Evolutionary conservation across 148 eudicot genomes (phyloP).

Genomic region (Camellia sinensis): DNA sequence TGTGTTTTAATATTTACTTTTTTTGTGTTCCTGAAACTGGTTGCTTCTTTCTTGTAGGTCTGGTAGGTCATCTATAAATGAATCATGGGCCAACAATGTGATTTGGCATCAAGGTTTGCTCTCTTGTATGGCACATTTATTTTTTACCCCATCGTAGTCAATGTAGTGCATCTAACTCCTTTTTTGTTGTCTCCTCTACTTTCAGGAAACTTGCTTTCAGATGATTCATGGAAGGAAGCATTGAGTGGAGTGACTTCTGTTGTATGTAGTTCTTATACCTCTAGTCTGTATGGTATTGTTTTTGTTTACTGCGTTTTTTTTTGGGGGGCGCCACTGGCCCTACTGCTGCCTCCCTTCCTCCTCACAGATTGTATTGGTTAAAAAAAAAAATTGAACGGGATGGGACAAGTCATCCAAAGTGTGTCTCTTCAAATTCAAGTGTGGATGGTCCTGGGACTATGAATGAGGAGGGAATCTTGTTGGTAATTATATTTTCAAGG

Average conservation of each 20-base stretch:
- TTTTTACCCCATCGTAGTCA: background rate
- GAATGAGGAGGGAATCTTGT: background rate
- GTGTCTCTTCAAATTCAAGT: background rate
- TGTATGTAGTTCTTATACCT: conserved; percentile 38
- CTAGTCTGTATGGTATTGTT: background rate
- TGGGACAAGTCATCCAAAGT: background rate
- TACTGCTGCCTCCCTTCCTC: no score
- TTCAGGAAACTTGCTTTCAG: conserved; percentile 70
- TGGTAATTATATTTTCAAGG: background rate
- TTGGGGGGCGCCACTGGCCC: no score
- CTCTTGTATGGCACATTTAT: background rate
- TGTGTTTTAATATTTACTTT: background rate
- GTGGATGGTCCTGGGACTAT: background rate
- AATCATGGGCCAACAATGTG: conserved; percentile 67
- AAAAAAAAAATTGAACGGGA: background rate
- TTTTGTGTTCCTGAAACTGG: background rate
- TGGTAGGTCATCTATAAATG: conserved; percentile 66
- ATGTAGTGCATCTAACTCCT: background rate
- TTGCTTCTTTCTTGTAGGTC: conserved; percentile 41
- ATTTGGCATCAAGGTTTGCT: conserved; percentile 69
- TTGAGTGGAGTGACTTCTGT: conserved; percentile 78
- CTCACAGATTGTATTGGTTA: background rate
- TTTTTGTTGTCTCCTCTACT: conserved; percentile 19
- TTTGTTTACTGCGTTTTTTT: no score
- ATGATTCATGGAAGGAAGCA: conserved; percentile 68